Percentiles rank a stretch among this genome's conserved stretches.
phyloP scores from a whole-genome alignment of 192 early-diverging fungal genomes.

The Podila verticillata region DNA sequence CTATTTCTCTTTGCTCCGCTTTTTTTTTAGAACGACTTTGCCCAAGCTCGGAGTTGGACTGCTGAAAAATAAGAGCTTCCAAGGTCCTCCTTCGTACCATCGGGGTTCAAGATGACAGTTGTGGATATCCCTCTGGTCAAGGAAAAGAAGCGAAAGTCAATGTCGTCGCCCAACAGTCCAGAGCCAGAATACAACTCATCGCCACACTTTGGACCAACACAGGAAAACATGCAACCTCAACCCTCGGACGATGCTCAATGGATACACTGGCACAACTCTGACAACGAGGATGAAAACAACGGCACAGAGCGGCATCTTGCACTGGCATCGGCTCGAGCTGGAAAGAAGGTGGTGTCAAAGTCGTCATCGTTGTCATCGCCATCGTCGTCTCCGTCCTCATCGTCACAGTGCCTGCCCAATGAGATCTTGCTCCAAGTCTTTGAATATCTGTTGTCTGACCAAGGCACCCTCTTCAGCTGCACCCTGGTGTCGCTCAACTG shows the following conservation, averaged over 20 bases:
- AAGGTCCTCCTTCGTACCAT: too few relatives aligned
- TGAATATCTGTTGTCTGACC: slow-evolving; percentile 27
- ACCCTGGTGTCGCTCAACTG: slow-evolving; percentile 54
- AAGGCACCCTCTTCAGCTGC: slow-evolving; percentile 34
- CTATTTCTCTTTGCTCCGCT: too few relatives aligned
- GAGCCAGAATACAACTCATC: too few relatives aligned
- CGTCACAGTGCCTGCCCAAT: slow-evolving; percentile 28
- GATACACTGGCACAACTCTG: not conserved
- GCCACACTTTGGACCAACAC: not conserved
- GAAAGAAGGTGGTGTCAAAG: not conserved
- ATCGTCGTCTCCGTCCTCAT: too few relatives aligned
- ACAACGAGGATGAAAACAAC: not conserved
- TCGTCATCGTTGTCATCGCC: too few relatives aligned
- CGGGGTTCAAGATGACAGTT: too few relatives aligned
- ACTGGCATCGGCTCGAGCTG: slow-evolving; percentile 16
- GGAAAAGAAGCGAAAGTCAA: too few relatives aligned
- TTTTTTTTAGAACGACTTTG: too few relatives aligned
- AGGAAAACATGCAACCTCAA: not conserved
- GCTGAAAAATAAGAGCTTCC: too few relatives aligned
- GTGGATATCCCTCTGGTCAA: too few relatives aligned
- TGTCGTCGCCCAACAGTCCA: not conserved
- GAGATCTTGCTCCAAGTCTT: slow-evolving; percentile 58
- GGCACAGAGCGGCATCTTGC: not conserved
- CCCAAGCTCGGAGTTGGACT: too few relatives aligned
- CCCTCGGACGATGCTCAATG: not conserved